Evolutionary conservation across 768 basidiomycete species (phyloP).

Genomic region (Termitomyces sp.): DNA sequence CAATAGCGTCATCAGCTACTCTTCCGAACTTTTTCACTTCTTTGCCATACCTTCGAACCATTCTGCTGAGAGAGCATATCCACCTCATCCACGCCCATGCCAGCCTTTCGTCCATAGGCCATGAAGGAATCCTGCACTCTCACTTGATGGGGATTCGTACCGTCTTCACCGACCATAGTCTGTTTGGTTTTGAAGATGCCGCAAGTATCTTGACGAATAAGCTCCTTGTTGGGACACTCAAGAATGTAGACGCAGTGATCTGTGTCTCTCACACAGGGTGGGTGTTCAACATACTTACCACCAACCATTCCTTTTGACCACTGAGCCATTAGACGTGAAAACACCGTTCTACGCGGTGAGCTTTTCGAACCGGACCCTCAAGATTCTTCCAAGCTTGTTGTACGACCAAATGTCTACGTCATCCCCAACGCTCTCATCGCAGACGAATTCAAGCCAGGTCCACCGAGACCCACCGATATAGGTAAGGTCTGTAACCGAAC

Average conservation of each 20-base stretch:
- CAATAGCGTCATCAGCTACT: conserved; percentile 90
- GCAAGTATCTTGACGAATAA: conserved; percentile 98
- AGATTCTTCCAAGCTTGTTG: conserved; percentile 39
- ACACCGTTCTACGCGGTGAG: conserved; percentile 86
- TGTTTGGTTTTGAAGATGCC: conserved; percentile 96
- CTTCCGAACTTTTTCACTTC: conserved; percentile 93
- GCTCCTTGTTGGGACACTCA: conserved; percentile 78
- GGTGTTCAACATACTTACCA: conserved; percentile 15
- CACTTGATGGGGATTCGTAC: conserved; percentile 85
- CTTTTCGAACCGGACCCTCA: conserved; percentile 55
- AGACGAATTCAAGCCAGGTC: conserved; percentile 76
- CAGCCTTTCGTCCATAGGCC: conserved; percentile 82
- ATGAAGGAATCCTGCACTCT: conserved; percentile 89
- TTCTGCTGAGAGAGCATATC: conserved; percentile 83
- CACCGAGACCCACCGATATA: conserved; percentile 43
- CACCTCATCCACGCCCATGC: conserved; percentile 91
- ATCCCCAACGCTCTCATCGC: conserved; percentile 92
- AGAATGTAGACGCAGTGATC: conserved; percentile 91
- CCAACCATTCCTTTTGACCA: neutral
- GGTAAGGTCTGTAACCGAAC: conserved; percentile 40
- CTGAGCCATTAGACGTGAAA: conserved; percentile 78
- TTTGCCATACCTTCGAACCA: conserved; percentile 87
- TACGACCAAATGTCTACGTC: conserved; percentile 72
- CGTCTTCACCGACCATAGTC: conserved; percentile 94
- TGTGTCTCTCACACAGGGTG: conserved; percentile 98